Base-by-base conservation (phyloP, 2,329 filamentous ascomycete species). In the Aspergillus clavatus region DNA sequence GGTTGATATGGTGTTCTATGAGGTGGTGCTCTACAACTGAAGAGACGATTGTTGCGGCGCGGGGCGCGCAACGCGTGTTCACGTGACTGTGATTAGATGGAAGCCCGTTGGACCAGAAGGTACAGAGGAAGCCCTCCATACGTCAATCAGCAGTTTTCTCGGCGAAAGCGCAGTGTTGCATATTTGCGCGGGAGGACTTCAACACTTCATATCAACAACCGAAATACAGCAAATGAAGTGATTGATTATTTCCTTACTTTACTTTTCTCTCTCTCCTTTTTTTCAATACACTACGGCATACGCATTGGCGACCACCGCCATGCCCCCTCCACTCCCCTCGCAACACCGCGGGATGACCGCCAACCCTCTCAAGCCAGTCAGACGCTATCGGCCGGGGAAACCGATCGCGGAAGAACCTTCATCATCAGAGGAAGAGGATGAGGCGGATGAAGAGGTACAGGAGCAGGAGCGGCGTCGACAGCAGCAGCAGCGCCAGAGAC, bases 371-470 rank as follows among this genome's bases (percentile, higher is more conserved):
- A 83, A 83, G 65, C 87, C 89, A 21, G 31, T 35, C 19, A 81
- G 83, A 55, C 86, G 93, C 46, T 86, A 96, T 60, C 83, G 89
- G 47, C 85, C 91, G 12, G 91, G 93, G 54, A 97, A 96, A 68
- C 75, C 84, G 40, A 58, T 74, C 28, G 67, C 68, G 11, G 73
- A 77, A 44, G 71, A 74, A 43, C 61, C 62, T 3, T 73, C 70
- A 6, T 74, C 71, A 3, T 71, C 71, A 3, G 73, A 75, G 43
- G 75, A 73, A 27, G 75, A 79, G 35, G 73, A 77, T 1, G 76
- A 77, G 19, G 72, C 73, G 7, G 72, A 78, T 38, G 65, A 77
- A 23, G 70, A 72, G 16, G 72, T 77, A 41, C 63, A 71, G 40
- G 80, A 86, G 47, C 78, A 84, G 50, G 61, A 75, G 54, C 60